Percentiles rank a stretch among this genome's conserved stretches.
Conservation (phyloP, 1,284 basidiomycete species). For the Kalmanozyma brasiliensis region DNA sequence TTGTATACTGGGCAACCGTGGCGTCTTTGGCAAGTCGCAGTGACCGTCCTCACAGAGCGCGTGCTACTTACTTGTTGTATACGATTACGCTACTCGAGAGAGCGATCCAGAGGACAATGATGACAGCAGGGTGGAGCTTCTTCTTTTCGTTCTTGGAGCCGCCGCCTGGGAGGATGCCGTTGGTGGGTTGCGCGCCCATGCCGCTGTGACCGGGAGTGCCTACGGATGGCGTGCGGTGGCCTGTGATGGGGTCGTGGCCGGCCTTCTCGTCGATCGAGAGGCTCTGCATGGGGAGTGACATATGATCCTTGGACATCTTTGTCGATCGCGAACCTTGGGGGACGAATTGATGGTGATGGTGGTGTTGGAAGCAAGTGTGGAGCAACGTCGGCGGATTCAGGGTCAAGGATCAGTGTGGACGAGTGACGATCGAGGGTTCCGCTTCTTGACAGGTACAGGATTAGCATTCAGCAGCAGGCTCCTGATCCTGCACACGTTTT, state of each 20-base stretch:
- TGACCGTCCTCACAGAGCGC: slow-evolving; percentile 71
- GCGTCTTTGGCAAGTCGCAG: too few relatives aligned
- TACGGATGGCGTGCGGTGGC: slow-evolving; percentile 55
- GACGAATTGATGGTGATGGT: slow-evolving; percentile 3
- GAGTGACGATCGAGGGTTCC: too few relatives aligned
- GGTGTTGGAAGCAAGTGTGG: neutral
- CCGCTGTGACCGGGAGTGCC: slow-evolving; percentile 51
- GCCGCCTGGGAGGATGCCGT: slow-evolving; percentile 56
- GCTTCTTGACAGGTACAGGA: too few relatives aligned
- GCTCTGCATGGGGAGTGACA: slow-evolving; percentile 59
- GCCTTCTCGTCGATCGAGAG: slow-evolving; percentile 61
- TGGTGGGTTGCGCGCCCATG: slow-evolving; percentile 39
- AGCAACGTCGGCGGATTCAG: neutral
- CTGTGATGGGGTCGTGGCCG: slow-evolving; percentile 62
- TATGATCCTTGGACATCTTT: slow-evolving; percentile 62
- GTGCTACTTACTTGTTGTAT: slow-evolving; percentile 76
- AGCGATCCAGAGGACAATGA: slow-evolving; percentile 88
- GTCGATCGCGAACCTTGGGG: neutral
- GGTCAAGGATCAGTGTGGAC: too few relatives aligned
- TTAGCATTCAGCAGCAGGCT: too few relatives aligned
- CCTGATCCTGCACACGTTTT: too few relatives aligned
- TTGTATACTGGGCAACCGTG: too few relatives aligned
- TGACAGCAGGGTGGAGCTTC: slow-evolving; percentile 72
- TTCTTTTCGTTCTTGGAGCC: slow-evolving; percentile 52
- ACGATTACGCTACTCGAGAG: slow-evolving; percentile 91